Conservation (phyloP, 2,329 filamentous ascomycete genomes). For the Diaporthe ilicicola region DNA sequence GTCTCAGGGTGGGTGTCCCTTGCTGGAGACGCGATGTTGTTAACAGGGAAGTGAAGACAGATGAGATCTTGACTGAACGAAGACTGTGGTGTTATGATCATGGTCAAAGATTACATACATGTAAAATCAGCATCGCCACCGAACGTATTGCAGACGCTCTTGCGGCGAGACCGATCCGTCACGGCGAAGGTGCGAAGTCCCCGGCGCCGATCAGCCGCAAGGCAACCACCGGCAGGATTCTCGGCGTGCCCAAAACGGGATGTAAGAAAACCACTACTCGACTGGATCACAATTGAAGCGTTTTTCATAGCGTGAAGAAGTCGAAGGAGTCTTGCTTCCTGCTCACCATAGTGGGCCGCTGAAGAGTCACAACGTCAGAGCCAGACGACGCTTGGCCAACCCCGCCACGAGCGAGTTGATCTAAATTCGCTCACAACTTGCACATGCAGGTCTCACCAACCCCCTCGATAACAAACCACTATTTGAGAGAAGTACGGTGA, state of each 20-base stretch:
- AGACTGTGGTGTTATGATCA: too few relatives aligned
- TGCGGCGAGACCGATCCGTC: conserved; percentile 6
- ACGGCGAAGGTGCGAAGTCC: background rate
- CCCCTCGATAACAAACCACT: too few relatives aligned
- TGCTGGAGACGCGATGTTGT: background rate
- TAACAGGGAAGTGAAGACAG: too few relatives aligned
- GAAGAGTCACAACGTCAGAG: background rate
- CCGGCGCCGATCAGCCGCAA: background rate
- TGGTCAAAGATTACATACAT: background rate
- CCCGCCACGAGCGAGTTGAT: background rate
- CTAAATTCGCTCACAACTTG: background rate
- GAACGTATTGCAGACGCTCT: background rate
- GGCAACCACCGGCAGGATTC: background rate
- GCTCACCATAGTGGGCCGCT: background rate
- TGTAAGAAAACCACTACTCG: too few relatives aligned
- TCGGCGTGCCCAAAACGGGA: conserved; percentile 18
- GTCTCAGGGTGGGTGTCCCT: background rate
- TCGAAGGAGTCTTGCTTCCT: background rate
- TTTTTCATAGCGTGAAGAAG: background rate
- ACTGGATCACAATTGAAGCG: too few relatives aligned
- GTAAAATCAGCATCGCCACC: too few relatives aligned
- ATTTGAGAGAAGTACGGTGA: background rate
- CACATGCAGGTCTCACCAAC: background rate
- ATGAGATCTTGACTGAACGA: background rate
- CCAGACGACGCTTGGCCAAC: background rate